Conservation (phyloP, 1,284 basidiomycete species). For the Fereydounia khargensis region DNA sequence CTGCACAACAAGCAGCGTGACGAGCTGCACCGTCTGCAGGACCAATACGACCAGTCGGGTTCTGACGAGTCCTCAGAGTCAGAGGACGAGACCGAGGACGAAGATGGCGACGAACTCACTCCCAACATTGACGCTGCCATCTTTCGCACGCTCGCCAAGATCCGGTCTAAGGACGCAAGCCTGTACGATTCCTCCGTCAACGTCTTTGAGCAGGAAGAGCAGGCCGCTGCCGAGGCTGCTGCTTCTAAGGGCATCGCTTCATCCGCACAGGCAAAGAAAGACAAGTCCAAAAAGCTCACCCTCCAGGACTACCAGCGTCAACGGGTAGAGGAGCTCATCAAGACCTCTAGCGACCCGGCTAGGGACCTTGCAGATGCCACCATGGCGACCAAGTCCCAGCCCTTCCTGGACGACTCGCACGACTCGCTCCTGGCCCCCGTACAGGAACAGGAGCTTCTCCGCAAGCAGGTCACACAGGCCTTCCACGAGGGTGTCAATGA, state of each 20-base stretch:
- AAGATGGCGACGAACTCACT: slow-evolving; percentile 91
- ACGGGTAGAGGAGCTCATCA: slow-evolving; percentile 49
- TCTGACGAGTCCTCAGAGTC: slow-evolving; percentile 16
- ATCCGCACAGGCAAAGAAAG: slow-evolving; percentile 6
- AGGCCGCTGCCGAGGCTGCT: slow-evolving; percentile 16
- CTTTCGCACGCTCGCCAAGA: slow-evolving; percentile 81
- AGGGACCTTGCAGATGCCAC: slow-evolving; percentile 53
- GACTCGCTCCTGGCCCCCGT: slow-evolving; percentile 67
- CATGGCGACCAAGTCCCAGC: slow-evolving; percentile 9
- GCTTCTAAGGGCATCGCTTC: slow-evolving; percentile 5
- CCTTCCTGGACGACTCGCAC: slow-evolving; percentile 63
- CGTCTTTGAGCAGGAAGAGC: slow-evolving; percentile 44
- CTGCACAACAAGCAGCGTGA: slow-evolving; percentile 51
- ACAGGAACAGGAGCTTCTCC: slow-evolving; percentile 74
- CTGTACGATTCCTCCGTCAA: slow-evolving; percentile 68
- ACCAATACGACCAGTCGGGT: slow-evolving; percentile 37
- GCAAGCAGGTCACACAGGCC: slow-evolving; percentile 78
- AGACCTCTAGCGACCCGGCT: slow-evolving; percentile 45
- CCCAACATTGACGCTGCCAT: slow-evolving; percentile 93
- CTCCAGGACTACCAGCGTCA: slow-evolving; percentile 53
- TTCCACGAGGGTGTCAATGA: slow-evolving; percentile 66
- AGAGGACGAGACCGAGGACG: slow-evolving; percentile 78
- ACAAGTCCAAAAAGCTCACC: slow-evolving; percentile 44
- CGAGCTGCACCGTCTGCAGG: slow-evolving; percentile 47
- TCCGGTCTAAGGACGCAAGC: slow-evolving; percentile 76